Evolutionary conservation across 768 basidiomycete genomes (phyloP).

Genomic region (Crassisporium funariophilum): DNA sequence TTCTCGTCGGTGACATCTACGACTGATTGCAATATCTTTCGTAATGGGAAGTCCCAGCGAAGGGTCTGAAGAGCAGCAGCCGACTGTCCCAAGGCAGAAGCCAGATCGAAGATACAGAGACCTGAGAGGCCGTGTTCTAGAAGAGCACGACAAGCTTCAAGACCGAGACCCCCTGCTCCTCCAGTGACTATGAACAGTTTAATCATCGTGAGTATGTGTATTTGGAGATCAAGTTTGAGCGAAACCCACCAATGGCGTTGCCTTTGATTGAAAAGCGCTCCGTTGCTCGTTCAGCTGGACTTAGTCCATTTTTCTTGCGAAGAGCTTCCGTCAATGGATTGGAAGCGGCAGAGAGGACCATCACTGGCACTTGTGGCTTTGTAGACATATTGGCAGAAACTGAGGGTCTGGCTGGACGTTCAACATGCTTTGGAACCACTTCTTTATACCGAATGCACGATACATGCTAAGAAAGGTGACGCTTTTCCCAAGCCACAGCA

Average conservation of each 20-base stretch:
- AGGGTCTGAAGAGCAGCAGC: slow-evolving; percentile 20
- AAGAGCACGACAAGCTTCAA: slow-evolving; percentile 39
- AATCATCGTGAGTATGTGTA: too few species aligned
- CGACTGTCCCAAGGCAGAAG: slow-evolving; percentile 23
- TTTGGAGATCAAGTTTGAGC: background rate
- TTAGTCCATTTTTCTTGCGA: slow-evolving; percentile 8
- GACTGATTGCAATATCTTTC: slow-evolving; percentile 31
- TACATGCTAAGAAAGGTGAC: too few species aligned
- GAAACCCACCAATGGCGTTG: slow-evolving; percentile 40
- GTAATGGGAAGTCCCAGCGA: slow-evolving; percentile 31
- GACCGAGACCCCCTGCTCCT: slow-evolving; percentile 41
- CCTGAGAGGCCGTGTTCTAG: slow-evolving; percentile 46
- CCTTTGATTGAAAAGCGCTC: slow-evolving; percentile 40
- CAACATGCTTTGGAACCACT: too few species aligned
- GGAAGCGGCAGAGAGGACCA: background rate
- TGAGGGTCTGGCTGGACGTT: too few species aligned
- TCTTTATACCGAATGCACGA: too few species aligned
- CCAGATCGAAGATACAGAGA: slow-evolving; percentile 33
- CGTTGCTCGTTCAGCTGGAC: slow-evolving; percentile 25
- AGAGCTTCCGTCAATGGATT: slow-evolving; percentile 6
- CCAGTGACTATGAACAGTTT: too few species aligned
- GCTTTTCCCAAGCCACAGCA: too few species aligned
- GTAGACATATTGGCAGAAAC: too few species aligned
- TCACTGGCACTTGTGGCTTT: background rate
- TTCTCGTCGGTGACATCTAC: slow-evolving; percentile 41